These are phyloP conservation scores for Ogataea kodamae DNA, from an alignment of 805 yeast species.

Conservation along the genomic window DNA sequence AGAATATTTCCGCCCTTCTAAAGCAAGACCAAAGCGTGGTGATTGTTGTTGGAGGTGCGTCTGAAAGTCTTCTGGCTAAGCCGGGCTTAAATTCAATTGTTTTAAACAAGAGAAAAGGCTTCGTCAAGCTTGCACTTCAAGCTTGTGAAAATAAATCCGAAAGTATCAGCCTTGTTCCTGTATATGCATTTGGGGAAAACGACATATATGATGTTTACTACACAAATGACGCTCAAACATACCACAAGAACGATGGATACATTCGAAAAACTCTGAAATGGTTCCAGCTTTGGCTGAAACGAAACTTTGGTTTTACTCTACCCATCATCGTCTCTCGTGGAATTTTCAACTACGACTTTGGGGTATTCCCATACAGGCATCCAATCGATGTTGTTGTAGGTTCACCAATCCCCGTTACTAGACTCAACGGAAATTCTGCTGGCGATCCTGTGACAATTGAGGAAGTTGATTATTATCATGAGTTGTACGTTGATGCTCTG, in stretches of 20 bases:
- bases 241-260: slow-evolving; percentile 25
- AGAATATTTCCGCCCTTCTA: slow-evolving; percentile 64
- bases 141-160: slow-evolving; percentile 40
- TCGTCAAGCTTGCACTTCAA: slow-evolving; percentile 80
- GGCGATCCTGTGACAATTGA: slow-evolving; percentile 35
- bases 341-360: slow-evolving; percentile 87
- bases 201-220: slow-evolving; percentile 45
- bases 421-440: slow-evolving; percentile 23
- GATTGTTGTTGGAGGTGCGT: slow-evolving; percentile 94
- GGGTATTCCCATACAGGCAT: slow-evolving; percentile 80
- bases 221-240: slow-evolving; percentile 22
- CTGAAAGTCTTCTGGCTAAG: slow-evolving; percentile 71
- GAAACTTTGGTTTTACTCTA: slow-evolving; percentile 71
- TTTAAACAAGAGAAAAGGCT: slow-evolving; percentile 77
- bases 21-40: slow-evolving; percentile 69
- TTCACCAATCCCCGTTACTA: slow-evolving; percentile 44
- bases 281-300: slow-evolving; percentile 72
- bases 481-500: slow-evolving; percentile 61
- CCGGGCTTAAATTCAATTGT: slow-evolving; percentile 68
- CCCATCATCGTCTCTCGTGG: slow-evolving; percentile 94
- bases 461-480: slow-evolving; percentile 68
- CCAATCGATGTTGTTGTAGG: slow-evolving; percentile 78
- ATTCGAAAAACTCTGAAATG: slow-evolving; percentile 40
- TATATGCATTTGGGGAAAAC: slow-evolving; percentile 88
- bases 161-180: slow-evolving; percentile 78